Evolutionary conservation across 148 eudicot genomes (phyloP), one percentile per base, ranked within the genome.

Genomic region (Chenopodium quinoa): DNA sequence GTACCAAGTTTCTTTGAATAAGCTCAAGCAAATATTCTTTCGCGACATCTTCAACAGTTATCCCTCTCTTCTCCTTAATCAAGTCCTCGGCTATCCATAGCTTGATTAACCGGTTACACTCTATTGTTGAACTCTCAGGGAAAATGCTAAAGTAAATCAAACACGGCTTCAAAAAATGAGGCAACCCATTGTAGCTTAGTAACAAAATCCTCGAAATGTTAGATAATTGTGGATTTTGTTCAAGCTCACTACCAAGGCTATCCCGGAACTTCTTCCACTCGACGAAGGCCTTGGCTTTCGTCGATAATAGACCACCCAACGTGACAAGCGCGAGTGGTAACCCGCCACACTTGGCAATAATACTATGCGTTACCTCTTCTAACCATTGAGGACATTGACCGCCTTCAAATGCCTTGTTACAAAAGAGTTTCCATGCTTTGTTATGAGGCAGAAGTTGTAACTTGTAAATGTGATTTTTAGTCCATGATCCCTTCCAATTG

Each of bases 71-170:
- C 34, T 16, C 40, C 17, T 27, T 5, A 11, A 75, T 54, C 6
- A 75, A 75, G 14, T 25, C 77, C 62, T 75, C 77, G 31, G 64
- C 77, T 46, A 19, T 75, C 77, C 77, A 75, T 50, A 75, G 64
- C 40, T 52, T 52, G 9, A 75, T 5, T 2, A 75, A 17, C 19
- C 77, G 29, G 8, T 48, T 75, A 19, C 11, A 14, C 16, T 75
- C 64, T 11, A 75, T 29, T 1, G 37, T 13, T 2, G 6, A 52
- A 54, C 20, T 29, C 22, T 52, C 34, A 2, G 77, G 77, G 11
- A 75, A 52, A 13, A 75, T 5, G 22, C 64, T 64, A 29, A 75
- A 75, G 64, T 75, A 75, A 1, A 75, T 3, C 1, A 75, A 27
- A 23, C 77, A 75, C 17, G 65, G 77, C 77, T 52, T 74, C 20